Conservation (phyloP, 2,329 filamentous ascomycete species). For the Apiospora kogelbergensis region DNA sequence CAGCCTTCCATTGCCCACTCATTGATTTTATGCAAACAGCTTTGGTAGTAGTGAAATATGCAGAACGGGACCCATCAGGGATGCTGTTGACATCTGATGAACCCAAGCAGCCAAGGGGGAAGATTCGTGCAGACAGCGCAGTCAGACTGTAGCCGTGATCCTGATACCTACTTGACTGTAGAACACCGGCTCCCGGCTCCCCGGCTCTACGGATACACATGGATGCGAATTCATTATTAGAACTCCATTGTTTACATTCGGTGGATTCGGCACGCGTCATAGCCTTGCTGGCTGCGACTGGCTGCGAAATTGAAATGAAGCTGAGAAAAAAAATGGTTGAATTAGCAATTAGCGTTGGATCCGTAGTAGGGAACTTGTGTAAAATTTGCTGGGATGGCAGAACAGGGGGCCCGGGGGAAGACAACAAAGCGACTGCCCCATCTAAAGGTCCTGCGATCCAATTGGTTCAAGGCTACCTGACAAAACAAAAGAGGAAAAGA, state of each 20-base stretch:
- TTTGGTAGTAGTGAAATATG: neutral
- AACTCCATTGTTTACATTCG: neutral
- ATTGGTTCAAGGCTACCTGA: neutral
- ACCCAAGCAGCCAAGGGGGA: neutral
- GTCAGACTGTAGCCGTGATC: neutral
- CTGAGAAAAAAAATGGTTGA: neutral
- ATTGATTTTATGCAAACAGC: neutral
- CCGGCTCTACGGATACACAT: neutral
- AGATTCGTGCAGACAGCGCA: neutral
- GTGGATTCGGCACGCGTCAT: neutral
- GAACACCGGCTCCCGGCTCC: neutral
- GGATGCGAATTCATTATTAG: neutral
- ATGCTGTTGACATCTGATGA: neutral
- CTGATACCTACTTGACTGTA: no score
- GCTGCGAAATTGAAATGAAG: constrained; percentile 3
- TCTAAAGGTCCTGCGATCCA: neutral
- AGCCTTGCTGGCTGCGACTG: neutral
- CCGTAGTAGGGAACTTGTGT: neutral
- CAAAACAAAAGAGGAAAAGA: constrained; percentile 10
- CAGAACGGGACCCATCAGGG: neutral
- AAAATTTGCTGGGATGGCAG: neutral
- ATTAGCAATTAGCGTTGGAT: neutral
- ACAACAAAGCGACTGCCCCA: neutral
- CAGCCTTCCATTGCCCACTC: neutral
- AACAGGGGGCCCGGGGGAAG: neutral